Percentiles rank a stretch among this genome's conserved stretches.
Conservation (phyloP, 441 rosid species). For the Heliophila coronopifolia region DNA sequence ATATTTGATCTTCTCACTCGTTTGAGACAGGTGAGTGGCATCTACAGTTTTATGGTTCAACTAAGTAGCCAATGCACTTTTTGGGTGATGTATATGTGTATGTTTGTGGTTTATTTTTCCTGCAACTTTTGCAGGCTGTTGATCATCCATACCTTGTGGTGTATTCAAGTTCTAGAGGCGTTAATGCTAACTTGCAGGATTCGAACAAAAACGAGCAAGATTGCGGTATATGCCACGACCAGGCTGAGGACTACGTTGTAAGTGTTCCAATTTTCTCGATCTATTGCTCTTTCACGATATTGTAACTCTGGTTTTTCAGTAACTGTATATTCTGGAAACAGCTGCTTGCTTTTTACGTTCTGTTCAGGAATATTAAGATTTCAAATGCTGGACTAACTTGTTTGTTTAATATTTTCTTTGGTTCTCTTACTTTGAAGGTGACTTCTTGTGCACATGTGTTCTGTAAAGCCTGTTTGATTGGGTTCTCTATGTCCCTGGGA, state of each 20-base stretch:
- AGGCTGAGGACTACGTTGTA: conserved; percentile 74
- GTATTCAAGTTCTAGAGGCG: conserved; percentile 53
- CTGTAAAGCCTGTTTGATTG: conserved; percentile 84
- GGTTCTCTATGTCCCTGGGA: conserved; percentile 53
- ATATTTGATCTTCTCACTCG: conserved; percentile 94
- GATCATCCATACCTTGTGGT: conserved; percentile 97
- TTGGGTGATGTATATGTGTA: conserved; percentile 1
- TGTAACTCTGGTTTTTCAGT: conserved; percentile 1
- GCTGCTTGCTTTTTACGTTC: background rate
- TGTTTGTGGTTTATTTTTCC: conserved; percentile 9
- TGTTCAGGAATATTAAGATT: background rate
- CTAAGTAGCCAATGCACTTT: background rate
- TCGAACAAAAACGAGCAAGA: conserved; percentile 41
- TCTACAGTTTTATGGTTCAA: conserved; percentile 8
- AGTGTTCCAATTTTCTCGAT: conserved; percentile 25
- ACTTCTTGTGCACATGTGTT: conserved; percentile 73
- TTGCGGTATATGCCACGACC: conserved; percentile 81
- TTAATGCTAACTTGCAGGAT: conserved; percentile 34
- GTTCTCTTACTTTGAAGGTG: conserved; percentile 44
- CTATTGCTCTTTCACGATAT: background rate
- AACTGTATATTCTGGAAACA: conserved; percentile 3
- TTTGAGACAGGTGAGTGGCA: conserved; percentile 68
- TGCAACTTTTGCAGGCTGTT: conserved; percentile 64
- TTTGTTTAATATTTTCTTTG: conserved; percentile 6
- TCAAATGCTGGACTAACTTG: background rate